Base-by-base conservation (phyloP, 2,329 filamentous ascomycete species). In the Aureobasidium lini region DNA sequence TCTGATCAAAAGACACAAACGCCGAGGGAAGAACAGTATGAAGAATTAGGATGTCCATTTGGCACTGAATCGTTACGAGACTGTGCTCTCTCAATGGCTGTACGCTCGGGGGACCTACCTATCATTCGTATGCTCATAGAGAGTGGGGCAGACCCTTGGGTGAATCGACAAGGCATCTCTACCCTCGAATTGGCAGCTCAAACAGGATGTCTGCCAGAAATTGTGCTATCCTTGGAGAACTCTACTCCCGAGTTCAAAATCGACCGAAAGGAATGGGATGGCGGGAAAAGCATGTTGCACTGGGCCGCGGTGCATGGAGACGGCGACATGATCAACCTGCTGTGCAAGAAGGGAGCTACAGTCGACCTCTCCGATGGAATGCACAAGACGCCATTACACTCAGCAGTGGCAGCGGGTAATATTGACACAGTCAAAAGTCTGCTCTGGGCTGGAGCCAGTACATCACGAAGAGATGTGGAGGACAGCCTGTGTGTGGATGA, bases 131-230 rank as follows among this genome's bases (percentile, higher is more conserved):
- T 57, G 7, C 54, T 57, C 8, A 40, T 57, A 23, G 54, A 57
- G n/a, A 47, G 11, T 15, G 54, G 54, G 3, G 54, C 54, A 34
- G 54, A 57, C 11, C 54, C 54, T 10, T 57, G 54, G 54, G 42
- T 48, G 18, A 57, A 57, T 32, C 42, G 54, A 48, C 42, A 57
- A 48, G 34, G 23, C n/a, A 23, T 57, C 10, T 57, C 54, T 4
- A 43, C 48, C n/a, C 15, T 57, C 6, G 43, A 48, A 23, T 3
- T 48, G n/a, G 42, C 54, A 31, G 43, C 54, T 8, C 39, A 10
- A 39, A 13, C 31, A 9, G 31, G 23, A 0, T 39, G 18, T 8
- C 36, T 57, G n/a, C 32, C n/a, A 32, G 43, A 57, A 13, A n/a
- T 47, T 18, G 9, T 48, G 34, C 10, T n/a, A 23, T 18, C 48